These are phyloP conservation scores for Trichoderma arundinaceum DNA, from an alignment of 2,329 filamentous ascomycete genomes.

Conservation along the genomic window DNA sequence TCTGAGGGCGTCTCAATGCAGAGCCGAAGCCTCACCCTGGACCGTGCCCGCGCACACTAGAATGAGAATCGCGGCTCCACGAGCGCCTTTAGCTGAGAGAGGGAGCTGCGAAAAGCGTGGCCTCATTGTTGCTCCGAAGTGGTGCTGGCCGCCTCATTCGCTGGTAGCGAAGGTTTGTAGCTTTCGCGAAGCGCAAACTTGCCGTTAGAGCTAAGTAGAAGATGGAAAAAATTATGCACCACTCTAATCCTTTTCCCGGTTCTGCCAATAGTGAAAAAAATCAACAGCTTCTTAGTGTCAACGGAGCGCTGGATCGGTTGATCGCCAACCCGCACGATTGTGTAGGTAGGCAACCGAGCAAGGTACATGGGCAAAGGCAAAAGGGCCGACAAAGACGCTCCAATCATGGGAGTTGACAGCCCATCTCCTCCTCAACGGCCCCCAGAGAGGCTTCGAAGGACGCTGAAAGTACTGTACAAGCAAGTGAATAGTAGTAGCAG, in stretches of 20 bases:
- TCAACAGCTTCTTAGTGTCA: background rate
- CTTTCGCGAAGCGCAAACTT: background rate
- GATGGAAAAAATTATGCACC: background rate
- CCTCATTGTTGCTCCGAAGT: background rate
- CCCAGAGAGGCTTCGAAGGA: background rate
- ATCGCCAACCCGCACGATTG: background rate
- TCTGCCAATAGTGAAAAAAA: background rate
- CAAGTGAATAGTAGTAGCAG: background rate
- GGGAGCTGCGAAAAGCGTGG: constrained; percentile 6
- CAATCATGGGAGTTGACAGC: constrained; percentile 8
- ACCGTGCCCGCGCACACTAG: constrained; percentile 10
- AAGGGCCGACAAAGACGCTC: constrained; percentile 28
- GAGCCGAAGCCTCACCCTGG: constrained; percentile 19
- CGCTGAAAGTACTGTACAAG: background rate
- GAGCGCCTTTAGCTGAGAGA: constrained; percentile 15
- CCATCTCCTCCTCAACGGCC: background rate
- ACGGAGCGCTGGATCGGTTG: background rate
- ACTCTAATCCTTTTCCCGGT: background rate
- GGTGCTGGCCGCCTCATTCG: background rate
- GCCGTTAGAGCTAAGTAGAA: background rate
- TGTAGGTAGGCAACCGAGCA: background rate
- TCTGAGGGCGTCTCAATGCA: background rate
- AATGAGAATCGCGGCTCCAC: constrained; percentile 12
- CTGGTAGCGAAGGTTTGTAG: background rate
- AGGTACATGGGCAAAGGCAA: constrained; percentile 10